A percentile compares a stretch with the other conserved stretches of the same genome.
Evolutionary conservation across 73 alveolate genomes (phyloP).

Genomic region (Effrenium voratum): DNA sequence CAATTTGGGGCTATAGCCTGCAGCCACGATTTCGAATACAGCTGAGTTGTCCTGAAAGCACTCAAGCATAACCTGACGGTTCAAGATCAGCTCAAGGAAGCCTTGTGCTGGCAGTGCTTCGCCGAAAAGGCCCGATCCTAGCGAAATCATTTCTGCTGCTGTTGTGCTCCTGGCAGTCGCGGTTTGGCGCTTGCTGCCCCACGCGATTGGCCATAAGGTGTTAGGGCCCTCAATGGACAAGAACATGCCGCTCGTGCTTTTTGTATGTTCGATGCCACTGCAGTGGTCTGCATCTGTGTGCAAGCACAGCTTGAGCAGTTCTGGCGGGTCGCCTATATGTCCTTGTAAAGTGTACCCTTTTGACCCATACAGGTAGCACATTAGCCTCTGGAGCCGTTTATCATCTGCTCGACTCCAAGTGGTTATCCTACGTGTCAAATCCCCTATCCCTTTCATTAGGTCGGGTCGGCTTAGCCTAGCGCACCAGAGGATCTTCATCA

Average conservation of each 20-base stretch:
- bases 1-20: neutral
- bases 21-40: neutral
- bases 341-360: neutral
- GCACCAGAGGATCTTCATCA: neutral
- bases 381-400: neutral
- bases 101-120: neutral
- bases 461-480: neutral
- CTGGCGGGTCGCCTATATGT: neutral
- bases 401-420: neutral
- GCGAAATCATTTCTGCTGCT: neutral
- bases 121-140: neutral
- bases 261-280: neutral
- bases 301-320: neutral
- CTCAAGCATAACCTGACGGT: neutral
- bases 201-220: neutral
- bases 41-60: neutral
- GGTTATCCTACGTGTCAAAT: neutral
- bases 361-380: neutral
- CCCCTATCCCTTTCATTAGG: neutral
- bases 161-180: slow-evolving; percentile 9
- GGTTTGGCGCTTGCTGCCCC: neutral
- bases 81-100: neutral
- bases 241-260: neutral
- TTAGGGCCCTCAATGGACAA: neutral
- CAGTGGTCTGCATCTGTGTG: slow-evolving; percentile 5